Conservation (phyloP, 129 eudicot genomes). For the Smallanthus sonchifolius region DNA sequence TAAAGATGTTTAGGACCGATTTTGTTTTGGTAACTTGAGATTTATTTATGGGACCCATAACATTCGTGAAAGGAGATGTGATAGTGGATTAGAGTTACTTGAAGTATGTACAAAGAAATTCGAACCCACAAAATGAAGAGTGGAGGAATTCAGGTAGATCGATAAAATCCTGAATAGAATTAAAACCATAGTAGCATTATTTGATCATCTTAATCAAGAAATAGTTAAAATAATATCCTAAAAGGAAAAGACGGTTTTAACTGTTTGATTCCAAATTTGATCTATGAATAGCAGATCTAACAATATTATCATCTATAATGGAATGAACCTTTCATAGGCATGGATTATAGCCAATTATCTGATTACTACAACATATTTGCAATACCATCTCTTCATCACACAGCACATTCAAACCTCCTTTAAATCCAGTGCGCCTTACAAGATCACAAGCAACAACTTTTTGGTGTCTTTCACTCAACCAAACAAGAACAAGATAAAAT, state of each 20-base stretch:
- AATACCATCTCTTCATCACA: background rate
- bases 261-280: background rate
- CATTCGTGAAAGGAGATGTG: background rate
- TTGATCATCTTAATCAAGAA: background rate
- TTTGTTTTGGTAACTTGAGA: conserved; percentile 9
- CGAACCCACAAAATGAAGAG: background rate
- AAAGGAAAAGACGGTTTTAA: background rate
- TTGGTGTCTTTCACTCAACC: conserved; percentile 8
- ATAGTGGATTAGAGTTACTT: background rate
- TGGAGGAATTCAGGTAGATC: background rate
- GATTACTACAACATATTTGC: background rate
- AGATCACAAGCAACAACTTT: background rate
- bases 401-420: background rate
- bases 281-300: background rate
- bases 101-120: background rate
- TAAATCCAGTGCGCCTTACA: background rate
- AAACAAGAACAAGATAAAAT: conserved; percentile 11
- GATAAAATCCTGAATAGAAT: background rate
- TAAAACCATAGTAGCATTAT: background rate
- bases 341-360: background rate
- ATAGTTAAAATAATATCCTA: background rate
- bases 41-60: background rate
- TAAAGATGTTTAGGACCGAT: background rate
- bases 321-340: background rate
- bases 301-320: background rate